Percentiles rank a stretch among this genome's conserved stretches.
These are phyloP conservation scores for Helotiales sp. DNA, from an alignment of 2,329 filamentous ascomycete species.

Conservation along the genomic window DNA sequence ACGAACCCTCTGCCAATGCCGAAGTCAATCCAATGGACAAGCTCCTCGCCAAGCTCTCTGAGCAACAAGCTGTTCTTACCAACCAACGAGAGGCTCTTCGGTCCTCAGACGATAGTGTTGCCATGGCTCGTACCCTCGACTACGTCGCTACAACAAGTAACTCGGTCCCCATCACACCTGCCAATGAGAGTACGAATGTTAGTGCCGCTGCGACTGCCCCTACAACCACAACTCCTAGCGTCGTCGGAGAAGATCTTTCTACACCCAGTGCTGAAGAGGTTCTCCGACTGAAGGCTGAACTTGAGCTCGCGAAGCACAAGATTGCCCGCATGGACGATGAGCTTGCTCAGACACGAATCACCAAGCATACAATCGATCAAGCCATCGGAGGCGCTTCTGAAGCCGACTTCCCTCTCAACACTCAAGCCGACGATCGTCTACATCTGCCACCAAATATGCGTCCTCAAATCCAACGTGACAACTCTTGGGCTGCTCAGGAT, in stretches of 20 bases:
- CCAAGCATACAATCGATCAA: conserved; percentile 59
- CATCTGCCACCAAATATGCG: conserved; percentile 36
- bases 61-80: conserved; percentile 63
- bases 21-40: conserved; percentile 65
- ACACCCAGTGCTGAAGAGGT: conserved; percentile 54
- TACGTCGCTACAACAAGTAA: conserved; percentile 53
- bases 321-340: conserved; percentile 73
- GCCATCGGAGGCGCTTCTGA: conserved; percentile 50
- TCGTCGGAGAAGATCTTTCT: conserved; percentile 41
- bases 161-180: conserved; percentile 64
- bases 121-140: conserved; percentile 39
- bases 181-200: conserved; percentile 51
- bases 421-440: conserved; percentile 26
- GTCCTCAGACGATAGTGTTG: conserved; percentile 28
- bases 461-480: conserved; percentile 41
- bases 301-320: conserved; percentile 68
- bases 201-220: conserved; percentile 49
- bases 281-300: conserved; percentile 66
- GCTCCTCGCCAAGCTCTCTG: conserved; percentile 70
- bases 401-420: conserved; percentile 38
- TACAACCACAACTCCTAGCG: conserved; percentile 54
- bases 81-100: conserved; percentile 59
- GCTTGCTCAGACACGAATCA: conserved; percentile 62
- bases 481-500: conserved; percentile 52
- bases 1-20: conserved; percentile 40